These are phyloP conservation scores for Russula sp. DNA, from an alignment of 768 basidiomycete genomes.

Conservation along the genomic window DNA sequence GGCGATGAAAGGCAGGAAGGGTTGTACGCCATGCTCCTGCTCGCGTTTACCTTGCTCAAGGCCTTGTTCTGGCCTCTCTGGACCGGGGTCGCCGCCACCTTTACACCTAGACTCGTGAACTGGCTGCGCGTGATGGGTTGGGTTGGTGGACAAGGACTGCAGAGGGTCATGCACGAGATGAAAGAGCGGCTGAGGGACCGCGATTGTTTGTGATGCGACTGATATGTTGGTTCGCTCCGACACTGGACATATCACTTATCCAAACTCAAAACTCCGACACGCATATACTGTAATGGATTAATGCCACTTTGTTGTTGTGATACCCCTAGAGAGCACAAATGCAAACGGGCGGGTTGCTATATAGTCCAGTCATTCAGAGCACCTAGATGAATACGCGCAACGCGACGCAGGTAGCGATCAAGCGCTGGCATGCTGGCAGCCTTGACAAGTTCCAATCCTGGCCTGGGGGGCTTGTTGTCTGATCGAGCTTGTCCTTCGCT, in stretches of 20 bases:
- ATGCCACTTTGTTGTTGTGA: constrained; percentile 4
- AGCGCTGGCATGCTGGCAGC: constrained; percentile 7
- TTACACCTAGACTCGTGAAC: constrained; percentile 76
- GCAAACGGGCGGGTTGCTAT: neutral
- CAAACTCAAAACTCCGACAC: neutral
- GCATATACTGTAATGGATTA: constrained; percentile 6
- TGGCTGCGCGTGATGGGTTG: constrained; percentile 81
- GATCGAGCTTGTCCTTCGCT: constrained; percentile 55
- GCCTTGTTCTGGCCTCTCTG: constrained; percentile 84
- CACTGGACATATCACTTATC: neutral
- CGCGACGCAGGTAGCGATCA: constrained; percentile 8
- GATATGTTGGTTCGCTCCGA: constrained; percentile 15
- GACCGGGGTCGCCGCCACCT: constrained; percentile 78
- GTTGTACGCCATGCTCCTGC: constrained; percentile 83
- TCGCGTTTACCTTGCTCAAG: constrained; percentile 96
- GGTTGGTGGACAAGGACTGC: constrained; percentile 66
- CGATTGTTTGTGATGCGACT: constrained; percentile 16
- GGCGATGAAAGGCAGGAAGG: constrained; percentile 73
- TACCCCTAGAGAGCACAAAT: constrained; percentile 12
- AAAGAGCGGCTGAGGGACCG: constrained; percentile 31
- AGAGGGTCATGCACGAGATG: constrained; percentile 47
- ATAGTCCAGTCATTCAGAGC: neutral
- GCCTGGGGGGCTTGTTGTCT: constrained; percentile 49
- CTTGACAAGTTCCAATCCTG: constrained; percentile 58
- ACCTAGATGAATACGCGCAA: neutral